Evolutionary conservation across 2,329 filamentous ascomycete species (phyloP).

Genomic region (Neofusicoccum kwambonambiense): DNA sequence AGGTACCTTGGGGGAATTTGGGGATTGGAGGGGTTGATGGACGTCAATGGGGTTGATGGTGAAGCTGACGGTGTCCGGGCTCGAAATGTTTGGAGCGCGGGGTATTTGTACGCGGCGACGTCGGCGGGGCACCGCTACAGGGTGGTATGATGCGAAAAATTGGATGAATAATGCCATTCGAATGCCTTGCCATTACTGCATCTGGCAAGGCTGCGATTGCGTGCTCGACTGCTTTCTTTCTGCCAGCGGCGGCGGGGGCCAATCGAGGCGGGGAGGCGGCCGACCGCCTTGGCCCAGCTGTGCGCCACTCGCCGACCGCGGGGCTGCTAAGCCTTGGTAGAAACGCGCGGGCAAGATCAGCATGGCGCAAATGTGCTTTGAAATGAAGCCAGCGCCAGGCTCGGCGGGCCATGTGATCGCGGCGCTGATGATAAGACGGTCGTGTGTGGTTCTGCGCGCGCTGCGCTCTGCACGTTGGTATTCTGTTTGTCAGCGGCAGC

Average conservation of each 20-base stretch:
- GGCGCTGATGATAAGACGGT: too few species aligned
- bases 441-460: too few species aligned
- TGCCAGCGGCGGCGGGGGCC: not conserved
- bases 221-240: constrained; percentile 5
- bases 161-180: constrained; percentile 16
- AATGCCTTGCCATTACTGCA: not conserved
- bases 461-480: too few species aligned
- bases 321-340: constrained; percentile 7
- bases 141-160: constrained; percentile 17
- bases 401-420: not conserved
- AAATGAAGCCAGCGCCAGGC: not conserved
- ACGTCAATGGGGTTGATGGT: not conserved
- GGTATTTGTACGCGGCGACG: constrained; percentile 13
- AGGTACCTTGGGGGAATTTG: not conserved
- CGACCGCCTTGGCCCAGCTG: not conserved
- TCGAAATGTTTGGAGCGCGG: not conserved
- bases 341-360: not conserved
- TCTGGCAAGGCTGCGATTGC: constrained; percentile 8
- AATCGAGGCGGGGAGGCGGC: not conserved
- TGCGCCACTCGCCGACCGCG: not conserved
- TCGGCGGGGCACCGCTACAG: not conserved
- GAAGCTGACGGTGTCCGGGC: not conserved
- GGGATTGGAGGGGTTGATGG: not conserved
- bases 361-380: constrained; percentile 2
- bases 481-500: not conserved